phyloP scores from a whole-genome alignment of 768 basidiomycete genomes.

The Cantharellus anzutake region DNA sequence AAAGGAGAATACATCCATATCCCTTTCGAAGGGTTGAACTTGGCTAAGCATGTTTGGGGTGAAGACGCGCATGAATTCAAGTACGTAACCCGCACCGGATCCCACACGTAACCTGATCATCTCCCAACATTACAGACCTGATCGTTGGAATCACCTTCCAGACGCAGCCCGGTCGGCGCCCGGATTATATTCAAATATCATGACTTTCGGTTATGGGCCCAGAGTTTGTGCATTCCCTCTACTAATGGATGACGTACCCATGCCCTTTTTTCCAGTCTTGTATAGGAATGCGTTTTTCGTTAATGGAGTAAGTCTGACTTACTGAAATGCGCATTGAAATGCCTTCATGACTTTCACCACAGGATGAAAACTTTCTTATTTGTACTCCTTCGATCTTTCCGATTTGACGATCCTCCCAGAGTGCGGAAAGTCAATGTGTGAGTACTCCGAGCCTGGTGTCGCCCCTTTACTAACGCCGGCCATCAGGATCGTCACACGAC shows the following conservation, averaged over 20 bases:
- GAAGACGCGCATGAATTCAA: constrained; percentile 64
- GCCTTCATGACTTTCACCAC: neutral
- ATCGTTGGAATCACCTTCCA: constrained; percentile 63
- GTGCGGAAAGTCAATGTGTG: constrained; percentile 46
- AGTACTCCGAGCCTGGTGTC: constrained; percentile 12
- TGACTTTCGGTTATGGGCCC: constrained; percentile 68
- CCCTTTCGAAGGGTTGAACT: constrained; percentile 60
- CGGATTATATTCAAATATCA: constrained; percentile 19
- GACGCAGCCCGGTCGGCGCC: constrained; percentile 47
- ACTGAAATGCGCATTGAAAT: neutral
- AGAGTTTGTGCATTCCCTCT: constrained; percentile 32
- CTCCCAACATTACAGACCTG: constrained; percentile 31
- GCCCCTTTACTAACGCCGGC: neutral
- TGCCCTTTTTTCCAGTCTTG: constrained; percentile 35
- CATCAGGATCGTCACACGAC: constrained; percentile 41
- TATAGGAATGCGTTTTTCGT: constrained; percentile 62
- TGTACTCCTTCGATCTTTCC: constrained; percentile 45
- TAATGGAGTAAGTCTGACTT: constrained; percentile 32
- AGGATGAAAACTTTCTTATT: constrained; percentile 56
- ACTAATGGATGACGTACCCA: constrained; percentile 1
- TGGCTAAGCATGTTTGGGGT: constrained; percentile 66
- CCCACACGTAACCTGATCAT: constrained; percentile 1
- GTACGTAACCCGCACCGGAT: constrained; percentile 23
- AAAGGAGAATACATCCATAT: constrained; percentile 65
- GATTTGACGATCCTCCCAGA: constrained; percentile 13